Conservation (phyloP, 352 stramenopile species). For the Elongisporangium undulatum region DNA sequence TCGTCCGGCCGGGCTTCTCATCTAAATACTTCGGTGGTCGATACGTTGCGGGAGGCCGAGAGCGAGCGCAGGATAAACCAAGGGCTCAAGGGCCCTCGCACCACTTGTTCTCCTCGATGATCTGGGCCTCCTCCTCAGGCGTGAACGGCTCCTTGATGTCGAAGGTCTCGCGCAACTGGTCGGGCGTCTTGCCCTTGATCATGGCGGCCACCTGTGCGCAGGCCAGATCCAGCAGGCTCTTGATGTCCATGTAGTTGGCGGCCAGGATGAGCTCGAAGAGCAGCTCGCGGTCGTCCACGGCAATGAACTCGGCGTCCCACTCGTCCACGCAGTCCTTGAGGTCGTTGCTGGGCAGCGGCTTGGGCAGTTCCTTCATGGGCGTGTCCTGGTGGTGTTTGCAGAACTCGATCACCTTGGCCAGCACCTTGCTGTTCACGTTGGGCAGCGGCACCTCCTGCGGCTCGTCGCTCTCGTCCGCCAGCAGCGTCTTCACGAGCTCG, state of each 20-base stretch:
- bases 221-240: slow-evolving; percentile 50
- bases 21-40: not conserved
- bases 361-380: slow-evolving; percentile 59
- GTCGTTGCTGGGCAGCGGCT: slow-evolving; percentile 48
- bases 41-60: not conserved
- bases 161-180: slow-evolving; percentile 60
- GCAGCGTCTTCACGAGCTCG: slow-evolving; percentile 49
- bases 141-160: slow-evolving; percentile 57
- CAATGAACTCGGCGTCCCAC: slow-evolving; percentile 60
- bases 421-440: slow-evolving; percentile 45
- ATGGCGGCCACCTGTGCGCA: slow-evolving; percentile 53
- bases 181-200: slow-evolving; percentile 65
- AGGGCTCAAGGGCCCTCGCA: slow-evolving; percentile 33
- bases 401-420: slow-evolving; percentile 59
- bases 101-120: slow-evolving; percentile 73
- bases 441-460: slow-evolving; percentile 50
- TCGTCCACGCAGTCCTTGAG: slow-evolving; percentile 41
- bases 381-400: slow-evolving; percentile 45
- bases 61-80: not conserved
- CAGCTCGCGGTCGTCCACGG: slow-evolving; percentile 42
- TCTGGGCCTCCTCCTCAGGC: slow-evolving; percentile 55
- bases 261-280: slow-evolving; percentile 65
- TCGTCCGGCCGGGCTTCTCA: not conserved
- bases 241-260: slow-evolving; percentile 73
- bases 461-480: slow-evolving; percentile 27